Conservation (phyloP, 345 rosid species). For the Excoecaria agallocha region DNA sequence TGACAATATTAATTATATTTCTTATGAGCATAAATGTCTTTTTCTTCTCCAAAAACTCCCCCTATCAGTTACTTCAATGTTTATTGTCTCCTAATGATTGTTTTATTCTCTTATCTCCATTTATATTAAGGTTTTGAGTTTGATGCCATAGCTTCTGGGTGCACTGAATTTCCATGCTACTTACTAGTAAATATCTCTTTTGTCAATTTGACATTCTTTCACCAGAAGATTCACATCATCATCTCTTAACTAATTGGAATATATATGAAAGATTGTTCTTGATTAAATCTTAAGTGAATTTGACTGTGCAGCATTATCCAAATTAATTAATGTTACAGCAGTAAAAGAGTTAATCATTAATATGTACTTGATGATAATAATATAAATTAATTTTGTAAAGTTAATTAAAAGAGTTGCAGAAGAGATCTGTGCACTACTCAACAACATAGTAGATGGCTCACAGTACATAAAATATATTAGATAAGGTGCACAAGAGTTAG, state of each 20-base stretch:
- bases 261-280: too few species aligned
- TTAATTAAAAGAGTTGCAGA: constrained; percentile 2
- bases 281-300: too few species aligned
- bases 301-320: too few species aligned
- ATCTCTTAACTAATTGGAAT: too few species aligned
- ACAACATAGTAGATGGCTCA: neutral
- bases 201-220: too few species aligned
- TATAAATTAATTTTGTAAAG: too few species aligned
- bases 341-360: too few species aligned
- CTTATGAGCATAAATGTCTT: constrained; percentile 32
- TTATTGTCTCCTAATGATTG: constrained; percentile 22
- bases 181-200: too few species aligned
- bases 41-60: constrained; percentile 22
- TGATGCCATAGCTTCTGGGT: constrained; percentile 2
- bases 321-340: too few species aligned
- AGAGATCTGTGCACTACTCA: constrained; percentile 5
- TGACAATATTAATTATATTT: constrained; percentile 3
- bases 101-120: neutral
- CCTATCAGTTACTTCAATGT: constrained; percentile 14
- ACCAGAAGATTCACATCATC: too few species aligned
- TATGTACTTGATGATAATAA: too few species aligned
- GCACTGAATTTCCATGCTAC: constrained; percentile 10
- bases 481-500: constrained; percentile 8
- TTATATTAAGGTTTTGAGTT: neutral
- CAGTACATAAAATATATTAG: neutral